phyloP scores from a whole-genome alignment of 2,329 filamentous ascomycete species.

The Cercospora canescens region DNA sequence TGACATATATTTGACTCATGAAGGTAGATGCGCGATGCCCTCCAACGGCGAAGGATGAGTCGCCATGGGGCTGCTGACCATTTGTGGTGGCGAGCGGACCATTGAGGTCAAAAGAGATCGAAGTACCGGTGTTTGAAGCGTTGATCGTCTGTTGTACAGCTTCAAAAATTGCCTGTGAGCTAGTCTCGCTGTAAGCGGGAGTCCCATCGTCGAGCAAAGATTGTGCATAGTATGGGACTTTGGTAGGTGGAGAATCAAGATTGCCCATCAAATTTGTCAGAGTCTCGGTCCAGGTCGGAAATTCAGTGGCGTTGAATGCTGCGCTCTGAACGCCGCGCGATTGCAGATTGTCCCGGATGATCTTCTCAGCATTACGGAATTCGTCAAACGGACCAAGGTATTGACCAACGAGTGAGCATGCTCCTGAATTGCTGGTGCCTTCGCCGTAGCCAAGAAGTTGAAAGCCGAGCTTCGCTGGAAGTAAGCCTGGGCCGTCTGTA shows the following conservation, averaged over 20 bases:
- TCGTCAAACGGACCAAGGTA: conserved; percentile 14
- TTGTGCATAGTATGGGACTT: conserved; percentile 21
- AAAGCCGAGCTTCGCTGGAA: conserved; percentile 13
- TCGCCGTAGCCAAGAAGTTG: conserved; percentile 20
- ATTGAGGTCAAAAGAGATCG: conserved; percentile 22
- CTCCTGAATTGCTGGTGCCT: conserved; percentile 9
- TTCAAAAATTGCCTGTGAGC: conserved; percentile 3
- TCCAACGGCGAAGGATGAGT: conserved; percentile 12
- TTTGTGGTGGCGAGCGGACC: conserved; percentile 17
- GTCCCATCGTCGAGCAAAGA: conserved; percentile 19
- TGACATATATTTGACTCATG: conserved; percentile 20
- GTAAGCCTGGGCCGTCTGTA: background rate
- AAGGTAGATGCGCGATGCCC: conserved; percentile 18
- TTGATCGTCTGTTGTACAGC: conserved; percentile 18
- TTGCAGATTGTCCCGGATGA: conserved; percentile 1
- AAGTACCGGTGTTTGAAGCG: conserved; percentile 3
- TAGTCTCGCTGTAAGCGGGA: conserved; percentile 10
- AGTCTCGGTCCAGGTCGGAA: conserved; percentile 17
- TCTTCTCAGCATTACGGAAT: conserved; percentile 8
- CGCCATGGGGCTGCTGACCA: conserved; percentile 15
- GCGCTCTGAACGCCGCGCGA: conserved; percentile 4
- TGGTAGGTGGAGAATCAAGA: conserved; percentile 15
- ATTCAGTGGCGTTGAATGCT: conserved; percentile 16
- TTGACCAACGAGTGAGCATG: conserved; percentile 18
- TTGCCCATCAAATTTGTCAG: conserved; percentile 19